phyloP scores from a whole-genome alignment of 2,329 filamentous ascomycete species.

The Mycosphaerelloides madeirae region DNA sequence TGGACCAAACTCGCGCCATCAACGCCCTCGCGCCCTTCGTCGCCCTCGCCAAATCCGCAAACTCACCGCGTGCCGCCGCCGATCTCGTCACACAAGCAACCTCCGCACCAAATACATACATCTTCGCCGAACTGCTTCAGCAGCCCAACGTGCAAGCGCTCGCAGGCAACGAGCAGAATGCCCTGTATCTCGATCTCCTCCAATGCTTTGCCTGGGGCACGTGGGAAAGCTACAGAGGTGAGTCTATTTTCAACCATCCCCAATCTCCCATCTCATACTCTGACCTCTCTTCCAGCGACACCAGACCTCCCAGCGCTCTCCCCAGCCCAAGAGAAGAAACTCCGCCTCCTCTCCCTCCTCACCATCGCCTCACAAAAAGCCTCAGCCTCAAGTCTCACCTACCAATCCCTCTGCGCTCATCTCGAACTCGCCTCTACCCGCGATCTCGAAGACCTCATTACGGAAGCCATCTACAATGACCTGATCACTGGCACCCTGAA shows the following conservation, averaged over 20 bases:
- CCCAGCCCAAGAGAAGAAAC: slow-evolving; percentile 71
- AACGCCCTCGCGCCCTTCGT: slow-evolving; percentile 76
- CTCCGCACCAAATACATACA: slow-evolving; percentile 80
- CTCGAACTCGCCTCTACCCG: slow-evolving; percentile 64
- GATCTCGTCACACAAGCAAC: slow-evolving; percentile 86
- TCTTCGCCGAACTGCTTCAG: slow-evolving; percentile 90
- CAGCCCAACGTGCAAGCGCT: slow-evolving; percentile 74
- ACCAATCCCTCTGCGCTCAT: slow-evolving; percentile 60
- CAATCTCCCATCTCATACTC: slow-evolving; percentile 6
- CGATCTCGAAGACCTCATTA: slow-evolving; percentile 80
- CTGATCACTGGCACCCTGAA: slow-evolving; percentile 80
- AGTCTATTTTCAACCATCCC: background rate
- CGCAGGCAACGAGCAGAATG: slow-evolving; percentile 57
- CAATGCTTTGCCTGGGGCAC: slow-evolving; percentile 91
- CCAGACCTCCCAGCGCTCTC: slow-evolving; percentile 64
- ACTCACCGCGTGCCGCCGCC: slow-evolving; percentile 74
- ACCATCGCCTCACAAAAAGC: slow-evolving; percentile 62
- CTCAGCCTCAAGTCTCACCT: slow-evolving; percentile 58
- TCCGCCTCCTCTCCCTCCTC: slow-evolving; percentile 84
- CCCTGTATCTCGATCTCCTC: slow-evolving; percentile 63
- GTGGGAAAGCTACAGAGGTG: slow-evolving; percentile 69
- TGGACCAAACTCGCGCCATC: slow-evolving; percentile 66
- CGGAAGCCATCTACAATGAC: slow-evolving; percentile 79
- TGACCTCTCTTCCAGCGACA: slow-evolving; percentile 36
- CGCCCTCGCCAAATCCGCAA: slow-evolving; percentile 79